phyloP scores from a whole-genome alignment of 352 stramenopile species.

The Phytopythium litorale region DNA sequence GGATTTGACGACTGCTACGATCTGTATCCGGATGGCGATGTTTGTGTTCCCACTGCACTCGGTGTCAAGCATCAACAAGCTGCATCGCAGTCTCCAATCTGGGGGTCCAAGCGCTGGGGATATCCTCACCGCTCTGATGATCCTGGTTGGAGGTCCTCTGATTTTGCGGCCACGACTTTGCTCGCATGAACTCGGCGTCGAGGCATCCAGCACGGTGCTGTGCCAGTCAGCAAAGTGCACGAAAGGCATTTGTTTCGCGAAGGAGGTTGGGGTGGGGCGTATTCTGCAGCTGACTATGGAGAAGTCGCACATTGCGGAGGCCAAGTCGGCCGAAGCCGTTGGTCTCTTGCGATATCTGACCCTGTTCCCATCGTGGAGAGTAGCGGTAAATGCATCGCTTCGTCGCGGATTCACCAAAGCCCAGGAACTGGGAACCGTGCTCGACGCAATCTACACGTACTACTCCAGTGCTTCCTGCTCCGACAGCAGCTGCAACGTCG shows the following conservation, averaged over 20 bases:
- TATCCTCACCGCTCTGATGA: slow-evolving; percentile 58
- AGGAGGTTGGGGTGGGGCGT: slow-evolving; percentile 21
- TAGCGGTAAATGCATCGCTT: slow-evolving; percentile 68
- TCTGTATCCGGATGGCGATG: slow-evolving; percentile 84
- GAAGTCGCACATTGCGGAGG: slow-evolving; percentile 44
- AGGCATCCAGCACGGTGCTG: slow-evolving; percentile 56
- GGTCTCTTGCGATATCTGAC: slow-evolving; percentile 71
- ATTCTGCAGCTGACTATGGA: slow-evolving; percentile 37
- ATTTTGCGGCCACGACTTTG: slow-evolving; percentile 68
- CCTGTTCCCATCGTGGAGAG: slow-evolving; percentile 73
- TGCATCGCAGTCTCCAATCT: slow-evolving; percentile 36
- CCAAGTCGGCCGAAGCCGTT: slow-evolving; percentile 63
- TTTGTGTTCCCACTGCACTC: slow-evolving; percentile 78
- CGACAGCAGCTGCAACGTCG: not conserved
- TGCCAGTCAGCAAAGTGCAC: slow-evolving; percentile 66
- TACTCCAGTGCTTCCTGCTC: slow-evolving; percentile 43
- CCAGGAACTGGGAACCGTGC: slow-evolving; percentile 40
- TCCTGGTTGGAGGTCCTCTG: slow-evolving; percentile 57
- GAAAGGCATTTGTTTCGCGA: slow-evolving; percentile 40
- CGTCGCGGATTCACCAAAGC: slow-evolving; percentile 46
- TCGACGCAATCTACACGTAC: slow-evolving; percentile 66
- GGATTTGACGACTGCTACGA: slow-evolving; percentile 60
- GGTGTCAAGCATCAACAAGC: slow-evolving; percentile 68
- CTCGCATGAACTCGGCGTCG: slow-evolving; percentile 74
- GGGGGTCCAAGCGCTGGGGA: slow-evolving; percentile 20